Evolutionary conservation across 257 asterid species (phyloP).

Genomic region (Nicotiana knightiana): DNA sequence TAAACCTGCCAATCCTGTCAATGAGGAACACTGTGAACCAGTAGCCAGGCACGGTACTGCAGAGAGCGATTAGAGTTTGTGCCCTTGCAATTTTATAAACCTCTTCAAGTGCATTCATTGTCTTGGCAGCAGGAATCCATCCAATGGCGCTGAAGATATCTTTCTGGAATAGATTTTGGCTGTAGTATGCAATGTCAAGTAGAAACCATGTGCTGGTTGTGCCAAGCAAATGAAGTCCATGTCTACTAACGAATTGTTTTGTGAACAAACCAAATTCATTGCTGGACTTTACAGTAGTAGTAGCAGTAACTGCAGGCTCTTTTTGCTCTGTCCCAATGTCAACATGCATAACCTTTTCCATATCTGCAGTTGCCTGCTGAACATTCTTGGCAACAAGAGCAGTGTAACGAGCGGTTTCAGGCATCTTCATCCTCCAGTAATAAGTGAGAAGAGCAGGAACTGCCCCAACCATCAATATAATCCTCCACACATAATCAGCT

Average conservation of each 20-base stretch:
- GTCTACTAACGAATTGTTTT: constrained; percentile 33
- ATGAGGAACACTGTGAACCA: constrained; percentile 55
- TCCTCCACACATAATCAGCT: constrained; percentile 61
- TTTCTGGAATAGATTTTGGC: constrained; percentile 59
- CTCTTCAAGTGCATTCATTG: constrained; percentile 44
- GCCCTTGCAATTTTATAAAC: constrained; percentile 48
- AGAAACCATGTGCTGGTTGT: constrained; percentile 54
- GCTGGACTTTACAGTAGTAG: background rate
- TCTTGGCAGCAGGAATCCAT: constrained; percentile 54
- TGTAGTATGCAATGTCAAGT: constrained; percentile 58
- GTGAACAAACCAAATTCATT: constrained; percentile 40
- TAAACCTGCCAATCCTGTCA: constrained; percentile 39
- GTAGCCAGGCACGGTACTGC: constrained; percentile 62
- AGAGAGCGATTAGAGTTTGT: constrained; percentile 50
- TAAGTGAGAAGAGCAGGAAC: constrained; percentile 44
- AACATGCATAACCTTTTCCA: constrained; percentile 44
- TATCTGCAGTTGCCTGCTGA: constrained; percentile 47
- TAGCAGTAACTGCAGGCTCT: background rate
- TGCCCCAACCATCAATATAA: constrained; percentile 49
- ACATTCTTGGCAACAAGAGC: constrained; percentile 54
- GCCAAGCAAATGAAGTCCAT: constrained; percentile 58
- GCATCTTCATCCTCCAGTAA: constrained; percentile 59
- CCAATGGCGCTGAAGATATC: constrained; percentile 57
- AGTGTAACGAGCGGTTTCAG: constrained; percentile 61
- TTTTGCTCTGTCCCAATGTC: constrained; percentile 31